These are phyloP conservation scores for Bipolaris zeicola DNA, from an alignment of 2,329 filamentous ascomycete species.

Conservation along the genomic window DNA sequence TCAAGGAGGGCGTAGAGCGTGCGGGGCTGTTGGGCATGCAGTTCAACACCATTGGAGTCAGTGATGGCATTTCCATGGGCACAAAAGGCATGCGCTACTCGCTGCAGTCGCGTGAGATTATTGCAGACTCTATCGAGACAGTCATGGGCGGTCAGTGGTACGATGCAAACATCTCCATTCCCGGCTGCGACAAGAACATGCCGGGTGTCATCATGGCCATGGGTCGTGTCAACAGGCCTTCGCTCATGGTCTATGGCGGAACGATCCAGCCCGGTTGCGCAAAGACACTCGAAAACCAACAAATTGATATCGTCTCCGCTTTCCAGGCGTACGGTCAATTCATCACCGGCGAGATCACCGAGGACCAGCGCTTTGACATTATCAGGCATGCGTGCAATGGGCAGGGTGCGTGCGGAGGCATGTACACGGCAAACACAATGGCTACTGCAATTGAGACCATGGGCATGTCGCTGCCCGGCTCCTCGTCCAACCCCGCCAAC, in stretches of 20 bases:
- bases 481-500: slow-evolving; percentile 57
- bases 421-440: slow-evolving; percentile 64
- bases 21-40: slow-evolving; percentile 90
- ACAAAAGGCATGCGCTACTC: slow-evolving; percentile 97
- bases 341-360: slow-evolving; percentile 86
- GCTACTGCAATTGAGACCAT: slow-evolving; percentile 58
- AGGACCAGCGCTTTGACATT: slow-evolving; percentile 91
- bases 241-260: slow-evolving; percentile 97
- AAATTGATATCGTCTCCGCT: slow-evolving; percentile 93
- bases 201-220: slow-evolving; percentile 72
- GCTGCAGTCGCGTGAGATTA: slow-evolving; percentile 92
- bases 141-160: slow-evolving; percentile 99
- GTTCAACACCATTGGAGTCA: slow-evolving; percentile 99
- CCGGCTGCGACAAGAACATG: slow-evolving; percentile 99
- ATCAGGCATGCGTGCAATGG: slow-evolving; percentile 90
- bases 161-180: slow-evolving; percentile 94
- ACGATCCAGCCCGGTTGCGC: slow-evolving; percentile 92
- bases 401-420: slow-evolving; percentile 82
- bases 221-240: slow-evolving; percentile 91
- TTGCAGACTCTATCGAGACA: slow-evolving; percentile 97
- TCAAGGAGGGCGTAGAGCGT: slow-evolving; percentile 73
- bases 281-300: slow-evolving; percentile 67
- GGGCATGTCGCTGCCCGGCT: slow-evolving; percentile 58
- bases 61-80: slow-evolving; percentile 97
- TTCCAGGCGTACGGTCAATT: slow-evolving; percentile 98